phyloP scores from a whole-genome alignment of 257 asterid genomes.

The Solanum rostratum region DNA sequence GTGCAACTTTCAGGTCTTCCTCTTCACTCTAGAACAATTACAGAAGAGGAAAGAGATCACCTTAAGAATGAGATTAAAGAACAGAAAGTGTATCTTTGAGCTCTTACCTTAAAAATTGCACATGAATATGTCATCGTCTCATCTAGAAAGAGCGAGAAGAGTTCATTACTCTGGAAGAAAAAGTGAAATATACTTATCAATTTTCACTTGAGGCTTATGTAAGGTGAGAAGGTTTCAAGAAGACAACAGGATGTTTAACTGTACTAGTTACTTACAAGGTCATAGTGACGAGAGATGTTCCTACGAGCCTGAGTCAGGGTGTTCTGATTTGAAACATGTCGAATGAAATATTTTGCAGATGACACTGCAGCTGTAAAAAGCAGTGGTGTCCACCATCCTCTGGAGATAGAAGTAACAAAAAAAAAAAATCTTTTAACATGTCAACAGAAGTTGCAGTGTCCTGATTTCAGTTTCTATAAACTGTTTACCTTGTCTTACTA shows the following conservation, averaged over 20 bases:
- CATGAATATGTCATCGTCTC: slow-evolving; percentile 88
- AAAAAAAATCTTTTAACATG: not conserved
- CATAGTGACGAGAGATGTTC: slow-evolving; percentile 80
- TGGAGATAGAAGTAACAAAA: not conserved
- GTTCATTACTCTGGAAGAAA: slow-evolving; percentile 71
- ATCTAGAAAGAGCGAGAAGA: slow-evolving; percentile 50
- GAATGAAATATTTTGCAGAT: slow-evolving; percentile 74
- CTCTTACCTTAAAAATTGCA: slow-evolving; percentile 66
- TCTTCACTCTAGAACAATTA: slow-evolving; percentile 36
- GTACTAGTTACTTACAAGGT: slow-evolving; percentile 46
- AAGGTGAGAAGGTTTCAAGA: not conserved
- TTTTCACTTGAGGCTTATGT: not conserved
- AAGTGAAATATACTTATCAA: not conserved
- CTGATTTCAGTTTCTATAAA: not conserved
- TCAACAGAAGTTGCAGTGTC: not conserved
- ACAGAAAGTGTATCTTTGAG: not conserved
- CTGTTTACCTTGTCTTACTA: slow-evolving; percentile 45
- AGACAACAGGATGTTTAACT: not conserved
- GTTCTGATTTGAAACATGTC: slow-evolving; percentile 60
- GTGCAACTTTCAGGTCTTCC: slow-evolving; percentile 78
- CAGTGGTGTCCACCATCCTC: slow-evolving; percentile 98
- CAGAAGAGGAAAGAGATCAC: not conserved
- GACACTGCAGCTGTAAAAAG: slow-evolving; percentile 55
- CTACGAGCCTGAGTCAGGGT: slow-evolving; percentile 74
- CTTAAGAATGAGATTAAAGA: not conserved